A percentile compares a stretch with the other conserved stretches of the same genome.
Conservation (phyloP, 495 filamentous ascomycete genomes). For the Haplographium delicatum region DNA sequence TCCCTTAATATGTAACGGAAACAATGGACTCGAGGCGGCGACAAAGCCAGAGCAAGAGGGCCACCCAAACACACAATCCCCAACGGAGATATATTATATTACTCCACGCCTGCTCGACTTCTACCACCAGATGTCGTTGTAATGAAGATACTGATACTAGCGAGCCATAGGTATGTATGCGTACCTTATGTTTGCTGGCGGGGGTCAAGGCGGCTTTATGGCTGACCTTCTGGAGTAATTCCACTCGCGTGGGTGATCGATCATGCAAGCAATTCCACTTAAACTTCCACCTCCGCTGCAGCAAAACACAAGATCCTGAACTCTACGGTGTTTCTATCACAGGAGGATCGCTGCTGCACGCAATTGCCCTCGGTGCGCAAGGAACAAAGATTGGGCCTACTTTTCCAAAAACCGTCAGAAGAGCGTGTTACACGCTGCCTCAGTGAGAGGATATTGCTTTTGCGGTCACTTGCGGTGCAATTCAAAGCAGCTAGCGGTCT, state of each 20-base stretch:
- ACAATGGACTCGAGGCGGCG: not conserved
- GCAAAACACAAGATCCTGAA: conserved; percentile 1
- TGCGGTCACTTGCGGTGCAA: conserved; percentile 9
- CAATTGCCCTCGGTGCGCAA: conserved; percentile 17
- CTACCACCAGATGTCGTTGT: conserved; percentile 1
- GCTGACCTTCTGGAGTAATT: conserved; percentile 3
- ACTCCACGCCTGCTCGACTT: not conserved
- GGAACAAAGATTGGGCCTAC: conserved; percentile 16
- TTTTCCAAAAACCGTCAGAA: not conserved
- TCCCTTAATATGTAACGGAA: not conserved
- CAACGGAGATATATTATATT: not conserved
- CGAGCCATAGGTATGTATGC: not conserved
- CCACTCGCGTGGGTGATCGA: not conserved
- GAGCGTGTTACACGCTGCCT: conserved; percentile 8
- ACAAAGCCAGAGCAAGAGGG: not conserved
- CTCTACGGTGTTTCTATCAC: conserved; percentile 7
- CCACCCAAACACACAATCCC: conserved; percentile 2
- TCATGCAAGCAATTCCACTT: not conserved
- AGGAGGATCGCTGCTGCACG: conserved; percentile 19
- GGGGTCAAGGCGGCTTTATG: conserved; percentile 20
- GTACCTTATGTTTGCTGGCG: not conserved
- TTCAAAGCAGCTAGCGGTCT: conserved; percentile 9
- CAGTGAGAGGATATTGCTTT: conserved; percentile 19
- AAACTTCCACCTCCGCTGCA: not conserved
- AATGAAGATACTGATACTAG: conserved; percentile 18